A percentile compares a stretch with the other conserved stretches of the same genome.
Evolutionary conservation across 371 early-diverging fungal species (phyloP).

Genomic region (Haplosporangium sp.): DNA sequence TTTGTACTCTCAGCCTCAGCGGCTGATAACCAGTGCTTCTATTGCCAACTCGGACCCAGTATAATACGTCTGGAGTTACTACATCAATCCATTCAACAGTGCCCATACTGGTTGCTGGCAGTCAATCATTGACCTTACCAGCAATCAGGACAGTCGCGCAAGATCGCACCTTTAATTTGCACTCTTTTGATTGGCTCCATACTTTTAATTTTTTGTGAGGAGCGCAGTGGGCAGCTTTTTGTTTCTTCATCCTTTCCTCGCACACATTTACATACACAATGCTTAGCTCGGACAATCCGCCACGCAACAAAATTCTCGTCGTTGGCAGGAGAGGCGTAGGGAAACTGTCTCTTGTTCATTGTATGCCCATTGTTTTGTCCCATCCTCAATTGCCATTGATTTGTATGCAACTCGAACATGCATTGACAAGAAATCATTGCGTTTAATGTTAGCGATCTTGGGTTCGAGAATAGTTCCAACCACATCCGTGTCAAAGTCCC

Average conservation of each 20-base stretch:
- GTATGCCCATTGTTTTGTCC: conserved; percentile 39
- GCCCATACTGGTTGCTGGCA: no score
- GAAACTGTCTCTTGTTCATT: conserved; percentile 63
- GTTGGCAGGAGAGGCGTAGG: conserved; percentile 62
- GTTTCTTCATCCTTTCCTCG: background rate
- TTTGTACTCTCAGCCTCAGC: no score
- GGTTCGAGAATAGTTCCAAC: conserved; percentile 52
- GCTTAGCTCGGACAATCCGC: conserved; percentile 28
- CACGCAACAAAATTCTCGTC: conserved; percentile 71
- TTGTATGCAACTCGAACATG: background rate
- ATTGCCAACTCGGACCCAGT: no score
- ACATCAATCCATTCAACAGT: no score
- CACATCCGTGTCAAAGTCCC: conserved; percentile 43
- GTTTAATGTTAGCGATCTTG: conserved; percentile 31
- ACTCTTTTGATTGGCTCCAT: no score
- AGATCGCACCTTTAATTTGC: no score
- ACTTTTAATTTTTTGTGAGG: background rate
- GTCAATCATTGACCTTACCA: no score
- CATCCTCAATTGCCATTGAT: background rate
- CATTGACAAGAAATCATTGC: background rate
- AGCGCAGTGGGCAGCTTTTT: background rate
- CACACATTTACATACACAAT: conserved; percentile 8
- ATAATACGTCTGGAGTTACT: no score
- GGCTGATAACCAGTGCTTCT: no score
- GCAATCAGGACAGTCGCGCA: no score